Evolutionary conservation across 2,329 filamentous ascomycete species (phyloP).

Genomic region (Microcyclospora pomicola): DNA sequence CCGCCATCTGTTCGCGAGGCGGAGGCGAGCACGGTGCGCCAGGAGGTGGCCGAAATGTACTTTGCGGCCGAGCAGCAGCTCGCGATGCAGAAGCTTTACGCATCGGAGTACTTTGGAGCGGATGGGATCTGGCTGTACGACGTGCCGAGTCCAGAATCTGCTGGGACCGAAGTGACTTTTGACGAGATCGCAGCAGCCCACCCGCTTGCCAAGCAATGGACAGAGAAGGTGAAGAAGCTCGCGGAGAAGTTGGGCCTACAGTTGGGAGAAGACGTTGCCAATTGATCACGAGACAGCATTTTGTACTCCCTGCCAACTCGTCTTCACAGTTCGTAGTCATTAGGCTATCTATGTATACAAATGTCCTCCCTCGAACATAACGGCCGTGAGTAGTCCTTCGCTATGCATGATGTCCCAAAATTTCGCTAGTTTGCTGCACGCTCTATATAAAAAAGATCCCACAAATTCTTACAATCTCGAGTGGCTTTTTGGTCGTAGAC

Average conservation of each 20-base stretch:
- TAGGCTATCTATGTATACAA: no score
- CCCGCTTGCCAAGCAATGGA: constrained; percentile 54
- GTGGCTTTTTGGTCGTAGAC: no score
- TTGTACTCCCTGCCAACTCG: no score
- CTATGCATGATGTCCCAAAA: no score
- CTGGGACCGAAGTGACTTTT: constrained; percentile 38
- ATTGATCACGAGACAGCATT: background rate
- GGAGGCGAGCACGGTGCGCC: constrained; percentile 9
- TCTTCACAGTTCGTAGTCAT: background rate
- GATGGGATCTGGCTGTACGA: constrained; percentile 60
- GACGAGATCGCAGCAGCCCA: constrained; percentile 52
- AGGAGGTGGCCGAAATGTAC: constrained; percentile 4
- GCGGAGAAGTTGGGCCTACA: constrained; percentile 5
- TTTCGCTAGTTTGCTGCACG: no score
- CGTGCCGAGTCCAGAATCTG: constrained; percentile 25
- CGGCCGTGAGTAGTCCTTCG: no score
- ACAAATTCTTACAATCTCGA: no score
- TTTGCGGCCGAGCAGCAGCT: constrained; percentile 26
- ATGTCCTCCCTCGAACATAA: no score
- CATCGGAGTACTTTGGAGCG: constrained; percentile 48
- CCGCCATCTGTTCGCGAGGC: constrained; percentile 5
- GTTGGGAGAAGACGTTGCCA: constrained; percentile 1
- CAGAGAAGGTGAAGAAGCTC: constrained; percentile 11
- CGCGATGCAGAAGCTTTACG: constrained; percentile 48
- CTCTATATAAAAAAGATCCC: no score